Conservation (phyloP, 2,329 filamentous ascomycete genomes). For the Penicillium fuscoglaucum region DNA sequence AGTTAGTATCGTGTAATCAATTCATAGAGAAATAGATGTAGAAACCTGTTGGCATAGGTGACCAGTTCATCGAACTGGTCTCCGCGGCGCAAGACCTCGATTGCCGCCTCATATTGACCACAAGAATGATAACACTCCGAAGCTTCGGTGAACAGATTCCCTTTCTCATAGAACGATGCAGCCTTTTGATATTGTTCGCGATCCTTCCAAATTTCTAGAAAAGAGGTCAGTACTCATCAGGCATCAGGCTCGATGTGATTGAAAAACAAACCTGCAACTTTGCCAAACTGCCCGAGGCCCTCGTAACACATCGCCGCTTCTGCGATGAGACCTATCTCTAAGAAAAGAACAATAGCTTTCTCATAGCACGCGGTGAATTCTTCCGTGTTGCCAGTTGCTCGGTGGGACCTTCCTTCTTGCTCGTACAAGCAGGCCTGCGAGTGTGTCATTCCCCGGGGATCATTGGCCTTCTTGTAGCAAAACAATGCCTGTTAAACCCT, state of each 20-base stretch:
- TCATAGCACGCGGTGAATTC: constrained; percentile 8
- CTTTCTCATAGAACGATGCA: constrained; percentile 18
- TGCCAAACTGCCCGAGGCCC: constrained; percentile 14
- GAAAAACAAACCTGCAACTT: constrained; percentile 19
- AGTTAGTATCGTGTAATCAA: neutral
- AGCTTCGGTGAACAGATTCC: constrained; percentile 11
- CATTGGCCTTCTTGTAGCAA: constrained; percentile 19
- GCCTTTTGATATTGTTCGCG: constrained; percentile 16
- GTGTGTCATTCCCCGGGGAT: constrained; percentile 12
- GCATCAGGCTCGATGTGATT: neutral
- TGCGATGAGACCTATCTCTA: constrained; percentile 5
- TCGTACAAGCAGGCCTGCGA: constrained; percentile 16
- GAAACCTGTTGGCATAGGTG: constrained; percentile 16
- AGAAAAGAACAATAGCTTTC: constrained; percentile 15
- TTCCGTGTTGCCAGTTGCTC: constrained; percentile 10
- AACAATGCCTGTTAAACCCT: constrained; percentile 14
- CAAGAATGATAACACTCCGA: constrained; percentile 15
- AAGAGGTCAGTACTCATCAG: neutral
- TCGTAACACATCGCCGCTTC: constrained; percentile 16
- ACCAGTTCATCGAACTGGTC: constrained; percentile 22
- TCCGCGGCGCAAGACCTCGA: constrained; percentile 18
- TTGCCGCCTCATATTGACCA: constrained; percentile 20
- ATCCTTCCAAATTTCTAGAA: constrained; percentile 18
- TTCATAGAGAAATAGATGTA: neutral
- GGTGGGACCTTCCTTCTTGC: constrained; percentile 14